Evolutionary conservation across 345 rosid species (phyloP).

Genomic region (Psidium guajava): DNA sequence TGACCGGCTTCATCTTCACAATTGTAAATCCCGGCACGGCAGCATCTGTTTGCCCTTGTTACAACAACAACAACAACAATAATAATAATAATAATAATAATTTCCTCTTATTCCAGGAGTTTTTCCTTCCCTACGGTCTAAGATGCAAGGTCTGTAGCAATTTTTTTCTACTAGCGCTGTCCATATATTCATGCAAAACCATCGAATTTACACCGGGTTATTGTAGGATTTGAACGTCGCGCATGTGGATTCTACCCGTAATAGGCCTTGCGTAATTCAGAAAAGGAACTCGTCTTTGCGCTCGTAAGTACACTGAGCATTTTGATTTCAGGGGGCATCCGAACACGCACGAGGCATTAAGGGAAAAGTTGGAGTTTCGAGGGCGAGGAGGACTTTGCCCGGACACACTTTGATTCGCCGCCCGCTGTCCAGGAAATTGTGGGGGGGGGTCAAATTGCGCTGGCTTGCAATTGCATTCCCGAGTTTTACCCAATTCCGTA

Average conservation of each 20-base stretch:
- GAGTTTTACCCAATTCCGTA: background rate
- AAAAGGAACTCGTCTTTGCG: background rate
- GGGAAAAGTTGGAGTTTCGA: background rate
- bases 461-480: background rate
- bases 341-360: background rate
- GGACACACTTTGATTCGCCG: no score
- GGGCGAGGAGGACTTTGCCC: background rate
- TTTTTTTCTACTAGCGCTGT: background rate
- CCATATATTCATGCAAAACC: background rate
- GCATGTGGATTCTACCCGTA: background rate
- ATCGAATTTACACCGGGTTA: background rate
- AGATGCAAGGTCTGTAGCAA: background rate
- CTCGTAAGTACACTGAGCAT: no score
- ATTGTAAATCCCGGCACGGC: background rate
- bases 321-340: background rate
- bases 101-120: background rate
- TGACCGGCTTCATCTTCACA: background rate
- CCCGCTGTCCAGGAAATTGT: rapidly evolving
- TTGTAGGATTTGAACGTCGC: background rate
- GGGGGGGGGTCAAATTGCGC: background rate
- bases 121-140: background rate
- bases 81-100: no score
- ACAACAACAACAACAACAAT: no score
- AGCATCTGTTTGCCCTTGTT: background rate
- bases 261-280: no score